Base-by-base conservation (phyloP, 176 grass and related monocot genomes). In the Typha latifolia region DNA sequence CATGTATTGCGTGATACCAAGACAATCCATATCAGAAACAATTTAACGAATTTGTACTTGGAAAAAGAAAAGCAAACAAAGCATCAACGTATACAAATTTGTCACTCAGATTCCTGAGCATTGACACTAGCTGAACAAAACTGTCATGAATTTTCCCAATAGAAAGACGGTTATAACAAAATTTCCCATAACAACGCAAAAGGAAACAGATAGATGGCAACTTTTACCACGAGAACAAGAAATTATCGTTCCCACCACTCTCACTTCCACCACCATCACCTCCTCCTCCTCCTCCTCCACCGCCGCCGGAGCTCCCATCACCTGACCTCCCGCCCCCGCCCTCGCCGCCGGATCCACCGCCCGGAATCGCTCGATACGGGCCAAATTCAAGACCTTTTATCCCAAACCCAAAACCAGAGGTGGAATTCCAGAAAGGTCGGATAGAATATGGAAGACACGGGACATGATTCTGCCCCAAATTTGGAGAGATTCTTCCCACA, bases 201-300 rank as follows among this genome's bases (percentile, higher is more conserved):
- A 22, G 3, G 18, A 57, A 59, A 56, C 24, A 47, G 19, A 27
- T 14, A 32, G 5, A 31, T 43, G 15, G 6, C 1, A 47, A 11
- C n/a, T 49, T n/a, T 75, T 67, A 76, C 64, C 73, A 76, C 3
- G 51, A 76, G 6, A 76, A 48, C 49, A 76, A 67, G 26, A 47
- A 76, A 3, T 21, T 16, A 59, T 57, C 64, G 23, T 59, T 59
- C 19, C 73, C 73, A 59, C 32, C 51, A 12, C 32, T 32, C 12
- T 7, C 21, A 5, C 48, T 32, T 64, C 64, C 32, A 66, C 63
- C 50, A 8, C 19, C 49, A 12, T 18, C 12, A 8, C 61, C 64
- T 26, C 31, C 72, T 11, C 50, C 49, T 6, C 49, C 49, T 26
- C 29, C 4, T 4, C 49, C 29, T 0, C 62, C 61, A 8, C 16